These are phyloP conservation scores for Plenodomus tracheiphilus DNA, from an alignment of 2,329 filamentous ascomycete genomes.

Conservation along the genomic window DNA sequence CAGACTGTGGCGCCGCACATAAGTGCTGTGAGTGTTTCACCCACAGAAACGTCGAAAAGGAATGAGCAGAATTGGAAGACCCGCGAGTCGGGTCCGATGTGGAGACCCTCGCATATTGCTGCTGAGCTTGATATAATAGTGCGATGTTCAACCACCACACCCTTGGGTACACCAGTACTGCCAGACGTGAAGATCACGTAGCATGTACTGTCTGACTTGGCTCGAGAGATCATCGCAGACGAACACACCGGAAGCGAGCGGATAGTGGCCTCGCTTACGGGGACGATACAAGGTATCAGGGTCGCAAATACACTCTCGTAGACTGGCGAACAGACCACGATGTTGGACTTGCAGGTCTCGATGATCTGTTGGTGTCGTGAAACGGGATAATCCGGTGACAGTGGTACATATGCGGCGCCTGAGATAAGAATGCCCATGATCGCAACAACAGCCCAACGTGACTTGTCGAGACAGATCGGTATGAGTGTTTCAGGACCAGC, in stretches of 20 bases:
- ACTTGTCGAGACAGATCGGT: slow-evolving; percentile 43
- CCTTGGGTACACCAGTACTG: slow-evolving; percentile 38
- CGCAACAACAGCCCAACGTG: slow-evolving; percentile 41
- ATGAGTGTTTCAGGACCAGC: slow-evolving; percentile 40
- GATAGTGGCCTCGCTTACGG: slow-evolving; percentile 20
- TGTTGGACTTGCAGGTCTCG: slow-evolving; percentile 27
- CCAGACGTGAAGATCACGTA: slow-evolving; percentile 41
- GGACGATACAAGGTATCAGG: slow-evolving; percentile 21
- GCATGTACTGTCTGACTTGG: slow-evolving; percentile 24
- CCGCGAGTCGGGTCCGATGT: slow-evolving; percentile 31
- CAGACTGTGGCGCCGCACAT: slow-evolving; percentile 39
- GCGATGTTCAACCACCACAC: slow-evolving; percentile 35
- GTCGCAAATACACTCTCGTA: slow-evolving; percentile 24
- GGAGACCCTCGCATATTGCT: slow-evolving; percentile 31
- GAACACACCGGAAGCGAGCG: slow-evolving; percentile 14
- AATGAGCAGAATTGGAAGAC: slow-evolving; percentile 43
- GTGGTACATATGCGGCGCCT: slow-evolving; percentile 38
- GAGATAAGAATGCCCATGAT: slow-evolving; percentile 43
- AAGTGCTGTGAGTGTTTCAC: slow-evolving; percentile 39
- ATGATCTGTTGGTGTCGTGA: slow-evolving; percentile 34
- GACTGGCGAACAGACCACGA: slow-evolving; percentile 32
- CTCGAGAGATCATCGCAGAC: slow-evolving; percentile 11
- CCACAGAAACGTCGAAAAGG: slow-evolving; percentile 40
- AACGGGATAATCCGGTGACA: slow-evolving; percentile 32
- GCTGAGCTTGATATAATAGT: slow-evolving; percentile 33